Evolutionary conservation across 192 early-diverging fungal species (phyloP).

Genomic region (Lobosporangium transversale): DNA sequence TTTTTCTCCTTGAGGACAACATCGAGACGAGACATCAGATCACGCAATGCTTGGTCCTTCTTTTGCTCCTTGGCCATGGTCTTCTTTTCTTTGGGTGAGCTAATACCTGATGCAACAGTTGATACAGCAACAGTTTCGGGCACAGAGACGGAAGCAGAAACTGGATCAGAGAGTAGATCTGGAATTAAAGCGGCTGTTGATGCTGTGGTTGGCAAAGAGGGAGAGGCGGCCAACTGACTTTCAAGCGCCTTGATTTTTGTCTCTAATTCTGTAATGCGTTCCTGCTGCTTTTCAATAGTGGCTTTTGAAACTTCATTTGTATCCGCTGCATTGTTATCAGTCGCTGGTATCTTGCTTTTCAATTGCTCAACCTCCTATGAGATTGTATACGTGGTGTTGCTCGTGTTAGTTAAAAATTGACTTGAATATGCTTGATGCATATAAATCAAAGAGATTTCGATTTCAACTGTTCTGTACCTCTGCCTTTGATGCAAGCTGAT

Average conservation of each 20-base stretch:
- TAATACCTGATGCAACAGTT: conserved; percentile 16
- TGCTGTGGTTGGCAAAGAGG: conserved; percentile 1
- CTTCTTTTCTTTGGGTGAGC: conserved; percentile 51
- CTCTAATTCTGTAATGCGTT: conserved; percentile 30
- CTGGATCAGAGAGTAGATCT: conserved; percentile 27
- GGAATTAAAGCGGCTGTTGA: neutral
- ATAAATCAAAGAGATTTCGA: no score
- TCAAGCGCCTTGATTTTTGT: conserved; percentile 24
- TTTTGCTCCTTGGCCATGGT: conserved; percentile 33
- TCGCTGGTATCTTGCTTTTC: neutral
- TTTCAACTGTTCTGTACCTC: conserved; percentile 34
- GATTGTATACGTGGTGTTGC: no score
- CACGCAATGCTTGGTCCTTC: conserved; percentile 43
- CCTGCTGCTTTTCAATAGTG: conserved; percentile 14
- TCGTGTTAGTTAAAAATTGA: no score
- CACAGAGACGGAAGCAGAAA: conserved; percentile 28
- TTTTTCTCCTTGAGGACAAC: conserved; percentile 50
- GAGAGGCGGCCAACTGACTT: neutral
- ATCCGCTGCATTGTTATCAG: neutral
- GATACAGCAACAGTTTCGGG: conserved; percentile 22
- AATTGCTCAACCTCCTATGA: conserved; percentile 30
- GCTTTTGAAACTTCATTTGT: neutral
- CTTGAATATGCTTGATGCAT: no score
- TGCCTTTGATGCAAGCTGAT: conserved; percentile 36
- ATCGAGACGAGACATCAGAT: conserved; percentile 46